phyloP scores from a whole-genome alignment of 2,329 filamentous ascomycete species.

The Fusarium tanahbumbuense region DNA sequence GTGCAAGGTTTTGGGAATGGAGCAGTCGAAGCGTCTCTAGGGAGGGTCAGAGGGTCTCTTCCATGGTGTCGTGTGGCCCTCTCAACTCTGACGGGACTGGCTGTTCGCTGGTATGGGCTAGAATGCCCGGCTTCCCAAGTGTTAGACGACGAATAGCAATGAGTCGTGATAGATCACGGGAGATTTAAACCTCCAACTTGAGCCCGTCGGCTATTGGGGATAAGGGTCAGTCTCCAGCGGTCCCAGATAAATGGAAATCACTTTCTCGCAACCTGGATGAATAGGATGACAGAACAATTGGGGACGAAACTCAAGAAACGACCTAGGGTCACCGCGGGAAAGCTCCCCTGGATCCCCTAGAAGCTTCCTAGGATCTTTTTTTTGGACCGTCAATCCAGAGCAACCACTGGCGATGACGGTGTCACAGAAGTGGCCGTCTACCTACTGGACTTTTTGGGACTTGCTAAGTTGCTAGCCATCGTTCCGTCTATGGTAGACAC shows the following conservation, averaged over 20 bases:
- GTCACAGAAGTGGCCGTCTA: constrained; percentile 26
- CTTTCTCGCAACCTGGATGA: constrained; percentile 24
- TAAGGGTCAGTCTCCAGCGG: constrained; percentile 27
- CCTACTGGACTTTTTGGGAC: constrained; percentile 15
- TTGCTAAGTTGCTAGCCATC: constrained; percentile 15
- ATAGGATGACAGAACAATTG: constrained; percentile 38
- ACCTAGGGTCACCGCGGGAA: constrained; percentile 32
- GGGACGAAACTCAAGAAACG: constrained; percentile 35
- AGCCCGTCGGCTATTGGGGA: constrained; percentile 21
- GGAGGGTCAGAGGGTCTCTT: constrained; percentile 36
- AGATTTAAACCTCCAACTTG: constrained; percentile 22
- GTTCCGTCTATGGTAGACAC: constrained; percentile 6
- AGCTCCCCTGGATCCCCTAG: constrained; percentile 38
- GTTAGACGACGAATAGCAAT: constrained; percentile 33
- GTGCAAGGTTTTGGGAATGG: constrained; percentile 33
- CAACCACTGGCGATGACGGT: constrained; percentile 25
- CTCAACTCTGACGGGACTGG: constrained; percentile 36
- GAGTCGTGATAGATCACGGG: constrained; percentile 39
- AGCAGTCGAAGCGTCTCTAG: constrained; percentile 14
- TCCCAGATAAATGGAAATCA: constrained; percentile 35
- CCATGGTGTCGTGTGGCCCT: constrained; percentile 38
- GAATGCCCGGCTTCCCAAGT: constrained; percentile 21
- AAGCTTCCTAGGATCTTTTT: constrained; percentile 27
- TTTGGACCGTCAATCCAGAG: neutral
- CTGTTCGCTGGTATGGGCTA: constrained; percentile 36